Percentiles rank a stretch among this genome's conserved stretches.
Evolutionary conservation across 2,329 filamentous ascomycete genomes (phyloP).

Genomic region (Colletotrichum karsti): DNA sequence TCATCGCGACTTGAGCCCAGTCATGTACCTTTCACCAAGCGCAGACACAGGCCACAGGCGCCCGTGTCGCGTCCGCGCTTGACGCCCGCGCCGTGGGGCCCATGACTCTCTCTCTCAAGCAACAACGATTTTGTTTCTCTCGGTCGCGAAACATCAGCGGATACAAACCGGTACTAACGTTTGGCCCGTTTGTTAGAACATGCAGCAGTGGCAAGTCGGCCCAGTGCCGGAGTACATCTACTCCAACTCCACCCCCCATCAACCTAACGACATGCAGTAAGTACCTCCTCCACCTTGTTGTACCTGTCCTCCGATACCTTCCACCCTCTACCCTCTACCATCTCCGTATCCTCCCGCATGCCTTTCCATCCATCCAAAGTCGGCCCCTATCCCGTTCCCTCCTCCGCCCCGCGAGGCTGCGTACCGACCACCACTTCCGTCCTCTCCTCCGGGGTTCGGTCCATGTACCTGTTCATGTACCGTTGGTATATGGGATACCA

Average conservation of each 20-base stretch:
- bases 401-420: constrained; percentile 24
- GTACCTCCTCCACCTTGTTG: constrained; percentile 51
- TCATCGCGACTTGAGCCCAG: neutral
- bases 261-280: constrained; percentile 67
- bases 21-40: constrained; percentile 19
- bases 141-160: constrained; percentile 17
- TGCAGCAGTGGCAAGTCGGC: constrained; percentile 71
- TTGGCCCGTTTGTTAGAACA: constrained; percentile 49
- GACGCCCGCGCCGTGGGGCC: neutral
- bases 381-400: constrained; percentile 43
- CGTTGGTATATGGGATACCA: neutral
- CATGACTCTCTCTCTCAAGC: constrained; percentile 10
- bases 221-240: constrained; percentile 68
- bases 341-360: constrained; percentile 13
- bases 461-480: constrained; percentile 22
- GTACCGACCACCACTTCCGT: neutral
- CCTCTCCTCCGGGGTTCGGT: neutral
- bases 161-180: constrained; percentile 25
- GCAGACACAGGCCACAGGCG: neutral
- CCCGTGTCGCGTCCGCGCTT: constrained; percentile 23
- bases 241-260: constrained; percentile 59
- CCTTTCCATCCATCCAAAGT: constrained; percentile 46
- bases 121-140: constrained; percentile 17
- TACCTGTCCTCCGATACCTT: constrained; percentile 25
- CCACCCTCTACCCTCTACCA: too few relatives aligned